Conservation (phyloP, 352 stramenopile species). For the Globisporangium irregulare region DNA sequence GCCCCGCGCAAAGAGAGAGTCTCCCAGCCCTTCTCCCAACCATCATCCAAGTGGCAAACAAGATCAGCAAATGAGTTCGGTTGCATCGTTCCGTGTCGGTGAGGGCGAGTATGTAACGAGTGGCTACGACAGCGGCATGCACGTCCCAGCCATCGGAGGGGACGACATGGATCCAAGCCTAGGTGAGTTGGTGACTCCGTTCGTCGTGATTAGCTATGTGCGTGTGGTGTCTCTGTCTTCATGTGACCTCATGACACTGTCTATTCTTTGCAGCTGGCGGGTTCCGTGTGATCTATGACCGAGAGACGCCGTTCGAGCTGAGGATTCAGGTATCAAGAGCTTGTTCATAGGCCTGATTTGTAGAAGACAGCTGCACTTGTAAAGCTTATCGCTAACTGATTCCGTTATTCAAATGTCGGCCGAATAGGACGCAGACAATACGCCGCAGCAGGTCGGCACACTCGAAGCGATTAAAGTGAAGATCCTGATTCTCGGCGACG, state of each 20-base stretch:
- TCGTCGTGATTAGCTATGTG: neutral
- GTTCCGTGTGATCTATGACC: slow-evolving; percentile 89
- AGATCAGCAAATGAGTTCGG: slow-evolving; percentile 30
- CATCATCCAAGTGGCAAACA: neutral
- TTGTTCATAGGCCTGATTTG: neutral
- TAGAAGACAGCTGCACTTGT: neutral
- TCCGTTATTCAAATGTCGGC: neutral
- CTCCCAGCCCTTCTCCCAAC: neutral
- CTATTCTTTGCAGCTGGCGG: slow-evolving; percentile 48
- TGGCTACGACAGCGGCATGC: slow-evolving; percentile 17
- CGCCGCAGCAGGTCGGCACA: slow-evolving; percentile 88
- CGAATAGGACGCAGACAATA: slow-evolving; percentile 69
- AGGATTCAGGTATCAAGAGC: slow-evolving; percentile 67
- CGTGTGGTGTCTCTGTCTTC: neutral
- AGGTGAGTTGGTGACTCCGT: slow-evolving; percentile 25
- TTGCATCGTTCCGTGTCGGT: slow-evolving; percentile 30
- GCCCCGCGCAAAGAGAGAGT: neutral
- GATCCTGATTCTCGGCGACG: slow-evolving; percentile 88
- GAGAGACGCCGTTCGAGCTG: slow-evolving; percentile 90
- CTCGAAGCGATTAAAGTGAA: slow-evolving; percentile 95
- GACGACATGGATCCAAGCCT: slow-evolving; percentile 84
- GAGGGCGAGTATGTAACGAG: slow-evolving; percentile 26
- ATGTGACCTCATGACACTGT: neutral
- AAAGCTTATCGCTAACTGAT: neutral
- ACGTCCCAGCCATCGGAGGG: slow-evolving; percentile 41